Evolutionary conservation across 257 asterid genomes (phyloP).

Genomic region (Agastache rugosa): DNA sequence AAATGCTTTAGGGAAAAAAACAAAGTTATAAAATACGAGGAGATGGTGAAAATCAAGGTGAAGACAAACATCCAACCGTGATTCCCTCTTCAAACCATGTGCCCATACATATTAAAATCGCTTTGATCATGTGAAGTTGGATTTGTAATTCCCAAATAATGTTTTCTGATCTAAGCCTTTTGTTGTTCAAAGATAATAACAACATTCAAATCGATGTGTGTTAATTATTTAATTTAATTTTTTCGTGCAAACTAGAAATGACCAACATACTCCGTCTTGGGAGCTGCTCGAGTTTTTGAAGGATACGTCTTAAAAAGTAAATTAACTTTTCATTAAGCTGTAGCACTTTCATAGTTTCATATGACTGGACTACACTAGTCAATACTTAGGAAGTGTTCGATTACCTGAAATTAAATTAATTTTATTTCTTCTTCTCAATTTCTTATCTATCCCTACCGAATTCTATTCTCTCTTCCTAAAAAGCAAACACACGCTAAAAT

Average conservation of each 20-base stretch:
- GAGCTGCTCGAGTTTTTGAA: conserved; percentile 38
- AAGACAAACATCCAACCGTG: conserved; percentile 79
- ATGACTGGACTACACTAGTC: too few relatives aligned
- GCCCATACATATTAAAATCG: conserved; percentile 31
- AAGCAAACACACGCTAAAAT: too few relatives aligned
- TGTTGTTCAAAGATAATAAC: conserved; percentile 33
- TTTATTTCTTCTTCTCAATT: too few relatives aligned
- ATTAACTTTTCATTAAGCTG: conserved; percentile 18
- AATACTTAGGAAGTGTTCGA: too few relatives aligned
- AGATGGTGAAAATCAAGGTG: conserved; percentile 38
- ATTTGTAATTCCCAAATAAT: conserved; percentile 27
- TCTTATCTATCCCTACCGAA: too few relatives aligned
- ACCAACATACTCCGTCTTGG: conserved; percentile 68
- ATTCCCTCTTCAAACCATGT: conserved; percentile 75
- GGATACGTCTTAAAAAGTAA: conserved; percentile 26
- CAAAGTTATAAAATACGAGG: conserved; percentile 32
- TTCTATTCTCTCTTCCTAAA: too few relatives aligned
- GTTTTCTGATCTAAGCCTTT: conserved; percentile 35
- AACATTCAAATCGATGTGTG: conserved; percentile 26
- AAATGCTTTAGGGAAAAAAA: conserved; percentile 23
- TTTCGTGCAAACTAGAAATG: conserved; percentile 39
- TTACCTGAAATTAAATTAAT: too few relatives aligned
- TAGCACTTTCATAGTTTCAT: too few relatives aligned
- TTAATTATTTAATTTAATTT: background rate
- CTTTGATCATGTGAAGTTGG: conserved; percentile 21